Percentiles rank a stretch among this genome's conserved stretches.
Conservation (phyloP, 441 rosid species). For the Pelargonium fulgidum region DNA sequence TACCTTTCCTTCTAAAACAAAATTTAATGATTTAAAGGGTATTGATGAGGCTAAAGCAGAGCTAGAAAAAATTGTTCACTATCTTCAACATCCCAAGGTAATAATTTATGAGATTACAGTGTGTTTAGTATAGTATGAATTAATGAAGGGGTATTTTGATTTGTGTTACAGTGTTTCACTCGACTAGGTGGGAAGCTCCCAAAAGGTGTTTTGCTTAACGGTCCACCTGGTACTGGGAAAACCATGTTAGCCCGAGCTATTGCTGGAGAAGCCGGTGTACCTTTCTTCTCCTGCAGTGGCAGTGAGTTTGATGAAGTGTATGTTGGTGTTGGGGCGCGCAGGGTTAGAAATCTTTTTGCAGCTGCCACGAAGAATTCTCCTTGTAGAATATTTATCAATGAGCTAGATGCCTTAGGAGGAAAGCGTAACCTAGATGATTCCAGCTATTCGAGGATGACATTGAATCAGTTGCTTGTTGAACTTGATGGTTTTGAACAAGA, state of each 20-base stretch:
- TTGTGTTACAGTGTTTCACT: slow-evolving; percentile 68
- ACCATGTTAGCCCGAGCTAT: slow-evolving; percentile 97
- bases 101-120: too few relatives aligned
- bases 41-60: slow-evolving; percentile 97
- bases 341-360: slow-evolving; percentile 87
- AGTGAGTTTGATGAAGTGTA: slow-evolving; percentile 98
- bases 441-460: slow-evolving; percentile 91
- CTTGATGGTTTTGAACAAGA: slow-evolving; percentile 94
- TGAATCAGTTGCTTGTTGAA: slow-evolving; percentile 89
- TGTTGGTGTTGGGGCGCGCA: slow-evolving; percentile 97
- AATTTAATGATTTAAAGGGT: slow-evolving; percentile 86
- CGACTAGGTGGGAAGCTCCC: slow-evolving; percentile 97
- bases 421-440: slow-evolving; percentile 84
- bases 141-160: neutral
- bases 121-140: too few relatives aligned
- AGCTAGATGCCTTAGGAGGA: slow-evolving; percentile 93
- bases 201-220: slow-evolving; percentile 89
- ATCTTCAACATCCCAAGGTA: slow-evolving; percentile 98
- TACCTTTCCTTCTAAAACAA: slow-evolving; percentile 78
- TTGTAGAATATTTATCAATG: slow-evolving; percentile 88
- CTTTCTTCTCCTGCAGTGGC: slow-evolving; percentile 97
- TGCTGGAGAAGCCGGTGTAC: slow-evolving; percentile 99
- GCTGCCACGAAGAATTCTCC: slow-evolving; percentile 95
- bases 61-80: slow-evolving; percentile 92
- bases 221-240: slow-evolving; percentile 98